phyloP scores from a whole-genome alignment of 78 protist genomes.

The Planoprotostelium fungivorum region DNA sequence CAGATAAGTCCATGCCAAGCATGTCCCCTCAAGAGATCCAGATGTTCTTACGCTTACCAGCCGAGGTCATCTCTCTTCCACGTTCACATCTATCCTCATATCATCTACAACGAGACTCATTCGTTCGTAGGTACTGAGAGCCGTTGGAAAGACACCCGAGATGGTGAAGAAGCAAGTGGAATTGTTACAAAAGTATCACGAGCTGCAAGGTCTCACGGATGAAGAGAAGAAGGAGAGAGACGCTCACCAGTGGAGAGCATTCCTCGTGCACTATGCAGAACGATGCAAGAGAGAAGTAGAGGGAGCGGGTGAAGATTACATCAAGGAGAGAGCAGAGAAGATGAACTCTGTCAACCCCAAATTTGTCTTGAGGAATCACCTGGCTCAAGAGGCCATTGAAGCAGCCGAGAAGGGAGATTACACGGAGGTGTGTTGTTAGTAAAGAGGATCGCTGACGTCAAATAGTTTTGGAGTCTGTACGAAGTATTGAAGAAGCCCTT shows the following conservation, averaged over 20 bases:
- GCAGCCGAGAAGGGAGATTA: background rate
- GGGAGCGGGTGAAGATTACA: background rate
- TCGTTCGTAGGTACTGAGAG: background rate
- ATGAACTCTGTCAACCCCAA: slow-evolving; percentile 6
- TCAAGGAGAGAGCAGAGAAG: background rate
- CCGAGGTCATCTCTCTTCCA: background rate
- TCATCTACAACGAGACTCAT: background rate
- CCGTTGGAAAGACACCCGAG: background rate
- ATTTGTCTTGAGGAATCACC: background rate
- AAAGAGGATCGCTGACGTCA: background rate
- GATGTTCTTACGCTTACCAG: background rate
- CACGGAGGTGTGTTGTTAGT: background rate
- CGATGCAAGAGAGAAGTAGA: background rate
- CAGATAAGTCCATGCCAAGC: background rate
- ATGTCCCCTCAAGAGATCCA: background rate
- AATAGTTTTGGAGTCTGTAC: background rate
- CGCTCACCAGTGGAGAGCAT: background rate
- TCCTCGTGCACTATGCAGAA: background rate
- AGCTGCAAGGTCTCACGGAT: background rate
- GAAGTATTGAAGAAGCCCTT: background rate
- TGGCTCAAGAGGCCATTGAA: slow-evolving; percentile 5
- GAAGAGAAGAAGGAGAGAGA: background rate
- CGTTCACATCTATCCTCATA: background rate
- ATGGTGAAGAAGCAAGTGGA: background rate
- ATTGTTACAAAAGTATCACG: background rate